A percentile compares a stretch with the other conserved stretches of the same genome.
These are phyloP conservation scores for Ganoderma boninense DNA, from an alignment of 1,284 basidiomycete species.

Conservation along the genomic window DNA sequence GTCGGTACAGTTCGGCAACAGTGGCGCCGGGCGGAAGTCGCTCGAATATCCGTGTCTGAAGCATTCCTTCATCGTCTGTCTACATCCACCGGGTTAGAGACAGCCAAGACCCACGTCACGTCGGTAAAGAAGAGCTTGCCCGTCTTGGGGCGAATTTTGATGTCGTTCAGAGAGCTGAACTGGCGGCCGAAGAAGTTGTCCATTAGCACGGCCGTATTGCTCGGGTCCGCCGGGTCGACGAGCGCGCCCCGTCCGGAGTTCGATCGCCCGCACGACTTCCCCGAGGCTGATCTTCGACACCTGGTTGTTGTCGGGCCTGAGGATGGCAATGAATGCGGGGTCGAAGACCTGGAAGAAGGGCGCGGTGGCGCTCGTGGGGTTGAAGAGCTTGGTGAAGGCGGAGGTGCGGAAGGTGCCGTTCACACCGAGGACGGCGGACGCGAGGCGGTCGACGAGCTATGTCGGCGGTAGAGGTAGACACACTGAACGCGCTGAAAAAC, in stretches of 20 bases:
- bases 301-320: conserved; percentile 60
- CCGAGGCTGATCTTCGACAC: conserved; percentile 48
- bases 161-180: conserved; percentile 70
- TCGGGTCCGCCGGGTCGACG: conserved; percentile 70
- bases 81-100: background rate
- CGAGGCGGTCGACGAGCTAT: conserved; percentile 43
- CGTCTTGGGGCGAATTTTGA: conserved; percentile 65
- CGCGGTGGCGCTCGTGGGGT: conserved; percentile 52
- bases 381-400: conserved; percentile 41
- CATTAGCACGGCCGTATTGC: conserved; percentile 42
- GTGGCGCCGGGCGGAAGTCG: conserved; percentile 69
- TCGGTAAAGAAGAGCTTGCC: conserved; percentile 42
- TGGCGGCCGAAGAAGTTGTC: conserved; percentile 70
- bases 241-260: conserved; percentile 75
- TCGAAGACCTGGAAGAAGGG: conserved; percentile 81
- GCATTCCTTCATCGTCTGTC: background rate
- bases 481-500: too few species aligned
- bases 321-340: conserved; percentile 61
- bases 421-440: conserved; percentile 42
- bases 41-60: conserved; percentile 71
- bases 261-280: conserved; percentile 42
- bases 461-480: too few species aligned
- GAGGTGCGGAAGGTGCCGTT: conserved; percentile 42
- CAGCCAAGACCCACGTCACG: background rate
- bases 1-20: conserved; percentile 75